Evolutionary conservation across 2,329 filamentous ascomycete genomes (phyloP), one percentile per base, ranked within the genome.

Genomic region (Verticillium albo-atrum): DNA sequence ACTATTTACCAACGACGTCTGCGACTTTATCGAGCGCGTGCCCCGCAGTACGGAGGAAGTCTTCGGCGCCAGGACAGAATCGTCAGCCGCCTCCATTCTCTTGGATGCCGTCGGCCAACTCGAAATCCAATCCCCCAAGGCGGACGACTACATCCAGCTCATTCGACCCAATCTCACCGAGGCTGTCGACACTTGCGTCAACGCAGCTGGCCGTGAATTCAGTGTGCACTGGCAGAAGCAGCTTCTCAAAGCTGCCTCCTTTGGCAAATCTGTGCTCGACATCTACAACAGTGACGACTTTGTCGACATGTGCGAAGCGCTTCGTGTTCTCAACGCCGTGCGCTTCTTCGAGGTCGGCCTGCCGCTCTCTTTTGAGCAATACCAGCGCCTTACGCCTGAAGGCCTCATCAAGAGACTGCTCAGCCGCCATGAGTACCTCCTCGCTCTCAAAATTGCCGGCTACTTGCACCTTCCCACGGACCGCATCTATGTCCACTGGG

Each of bases 201-300:
- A 91, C 71, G 95, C 95, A 37, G 92, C 95, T 7, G 95, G 94
- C 2, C 89, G 96, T 61, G 95, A 99, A 72, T 97, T 92, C 71
- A 91, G 88, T 67, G 81, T 89, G 2, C 87, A 94, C 69, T 96
- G 93, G 91, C 95, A 99, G 71, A 99, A 98, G 71, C 87, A 96
- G 67, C 81, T 99, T 1, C 81, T 99, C n/a, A 96, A 96, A 72
- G 95, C 95, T 6, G 95, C 95, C 0, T 98, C 94, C 0, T 98
- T 97, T 72, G 95, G 95, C 62, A 99, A 99, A 73, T 98, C 95
- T 0, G 95, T 98, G 0, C 82, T 99, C 3, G 95, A 98, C 68
- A 87, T 98, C 14, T 99, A 98, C 76, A 97, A 95, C 74, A 97
- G 93, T 70, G 95, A 99, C 69, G 94, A 99, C 65, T 99, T 98